phyloP scores from a whole-genome alignment of 2,329 filamentous ascomycete species.

The Colletotrichum sp. region DNA sequence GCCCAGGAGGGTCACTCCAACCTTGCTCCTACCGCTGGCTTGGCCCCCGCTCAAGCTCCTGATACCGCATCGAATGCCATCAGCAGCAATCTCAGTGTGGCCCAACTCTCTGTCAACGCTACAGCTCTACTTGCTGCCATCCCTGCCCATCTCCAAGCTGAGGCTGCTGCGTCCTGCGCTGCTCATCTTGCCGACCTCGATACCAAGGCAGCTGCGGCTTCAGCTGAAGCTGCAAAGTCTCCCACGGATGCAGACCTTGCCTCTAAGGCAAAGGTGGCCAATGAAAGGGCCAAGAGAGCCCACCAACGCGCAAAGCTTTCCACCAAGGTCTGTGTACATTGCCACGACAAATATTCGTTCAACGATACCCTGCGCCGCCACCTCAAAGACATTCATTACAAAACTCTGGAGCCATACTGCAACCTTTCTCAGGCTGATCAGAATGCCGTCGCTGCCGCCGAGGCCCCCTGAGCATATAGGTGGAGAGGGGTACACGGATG shows the following conservation, averaged over 20 bases:
- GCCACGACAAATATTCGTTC: neutral
- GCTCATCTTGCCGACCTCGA: neutral
- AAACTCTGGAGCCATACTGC: neutral
- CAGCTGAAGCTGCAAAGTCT: neutral
- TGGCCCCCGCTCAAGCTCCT: neutral
- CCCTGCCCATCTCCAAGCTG: neutral
- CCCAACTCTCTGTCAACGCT: neutral
- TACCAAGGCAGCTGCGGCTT: neutral
- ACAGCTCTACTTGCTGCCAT: neutral
- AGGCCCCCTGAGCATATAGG: neutral
- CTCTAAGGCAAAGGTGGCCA: neutral
- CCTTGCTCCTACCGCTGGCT: neutral
- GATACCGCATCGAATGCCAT: neutral
- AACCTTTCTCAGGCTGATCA: neutral
- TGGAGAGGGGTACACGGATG: neutral
- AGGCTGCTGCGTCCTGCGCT: neutral
- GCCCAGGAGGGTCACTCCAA: neutral
- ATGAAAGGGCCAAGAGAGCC: neutral
- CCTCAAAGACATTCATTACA: neutral
- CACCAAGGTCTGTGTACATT: neutral
- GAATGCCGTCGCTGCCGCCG: neutral
- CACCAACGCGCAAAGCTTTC: neutral
- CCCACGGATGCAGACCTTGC: neutral
- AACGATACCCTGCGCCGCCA: neutral
- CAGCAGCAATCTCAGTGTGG: neutral